A percentile compares a stretch with the other conserved stretches of the same genome.
phyloP scores from a whole-genome alignment of 2,329 filamentous ascomycete genomes.

The Fusarium sarcochroum region DNA sequence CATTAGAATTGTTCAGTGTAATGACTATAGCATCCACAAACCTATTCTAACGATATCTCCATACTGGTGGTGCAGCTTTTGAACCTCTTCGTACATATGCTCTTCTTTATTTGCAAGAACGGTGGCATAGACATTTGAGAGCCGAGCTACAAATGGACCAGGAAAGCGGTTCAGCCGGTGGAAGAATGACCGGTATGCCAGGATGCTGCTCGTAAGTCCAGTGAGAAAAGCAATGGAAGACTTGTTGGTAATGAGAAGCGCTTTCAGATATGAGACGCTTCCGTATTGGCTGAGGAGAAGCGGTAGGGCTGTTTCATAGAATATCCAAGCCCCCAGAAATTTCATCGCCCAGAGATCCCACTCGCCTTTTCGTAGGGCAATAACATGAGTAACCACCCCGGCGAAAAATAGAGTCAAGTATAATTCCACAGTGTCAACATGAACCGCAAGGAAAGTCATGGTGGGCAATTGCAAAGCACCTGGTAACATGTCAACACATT shows the following conservation, averaged over 20 bases:
- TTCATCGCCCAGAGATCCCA: constrained; percentile 22
- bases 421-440: background rate
- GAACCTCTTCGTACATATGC: constrained; percentile 25
- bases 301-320: background rate
- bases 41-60: constrained; percentile 39
- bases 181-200: constrained; percentile 27
- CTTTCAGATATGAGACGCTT: background rate
- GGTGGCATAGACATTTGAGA: constrained; percentile 19
- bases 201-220: constrained; percentile 13
- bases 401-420: background rate
- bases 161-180: constrained; percentile 31
- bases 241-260: background rate
- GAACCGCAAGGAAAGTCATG: background rate
- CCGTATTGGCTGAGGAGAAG: background rate
- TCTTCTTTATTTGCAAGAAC: background rate
- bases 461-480: background rate
- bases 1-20: background rate
- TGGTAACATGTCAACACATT: too few relatives aligned
- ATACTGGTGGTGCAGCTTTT: constrained; percentile 28
- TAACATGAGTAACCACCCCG: background rate
- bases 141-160: constrained; percentile 20
- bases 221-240: background rate
- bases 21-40: accelerated
- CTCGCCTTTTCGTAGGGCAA: constrained; percentile 19
- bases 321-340: background rate